Evolutionary conservation across 495 filamentous ascomycete genomes (phyloP), one percentile per base, ranked within the genome.

Genomic region (Echria macrotheca): DNA sequence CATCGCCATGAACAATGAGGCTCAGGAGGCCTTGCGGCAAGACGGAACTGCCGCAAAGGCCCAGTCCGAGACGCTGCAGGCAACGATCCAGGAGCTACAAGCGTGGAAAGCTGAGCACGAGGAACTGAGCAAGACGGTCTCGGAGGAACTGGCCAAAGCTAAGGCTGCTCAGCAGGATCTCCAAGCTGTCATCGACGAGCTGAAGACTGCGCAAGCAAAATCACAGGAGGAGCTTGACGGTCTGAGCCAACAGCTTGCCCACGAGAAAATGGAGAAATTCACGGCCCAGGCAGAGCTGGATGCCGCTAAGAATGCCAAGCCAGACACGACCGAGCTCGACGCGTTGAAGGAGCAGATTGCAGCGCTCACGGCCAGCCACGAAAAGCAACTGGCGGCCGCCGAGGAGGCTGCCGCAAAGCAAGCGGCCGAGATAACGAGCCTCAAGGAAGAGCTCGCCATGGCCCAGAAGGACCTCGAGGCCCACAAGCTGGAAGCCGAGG

Each of bases 211-310:
- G 17, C 56, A 75, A 10, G 52, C 50, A 23, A 69, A 70, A 52
- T 40, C 61, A 3, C 61, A 77, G 37, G 58, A 54, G 6, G 74
- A 78, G 29, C 44, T 65, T 21, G 70, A 74, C 39, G 56, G 61
- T 5, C 54, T 78, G 35, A 66, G 67, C 45, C 66, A 75, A 52
- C 59, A 72, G 47, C 70, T 80, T 14, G 75, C 74, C 2, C 58
- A 68, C 32, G 73, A 77, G 49, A 79, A 78, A 61, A 74, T 76
- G 72, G 73, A 71, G 32, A 78, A 76, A 36, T 70, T 76, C 21
- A 69, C 68, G 32, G 70, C 76, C 11, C 72, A 73, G 60, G 76
- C 76, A 8, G 76, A 77, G 46, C 65, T 78, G 18, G 77, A 80
- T 31, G 73, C 71, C 31, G 53, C 67, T 24, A 69, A 69, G 61